A percentile compares a stretch with the other conserved stretches of the same genome.
phyloP scores from a whole-genome alignment of 108 stramenopile species.

The Skeletonema grethae region DNA sequence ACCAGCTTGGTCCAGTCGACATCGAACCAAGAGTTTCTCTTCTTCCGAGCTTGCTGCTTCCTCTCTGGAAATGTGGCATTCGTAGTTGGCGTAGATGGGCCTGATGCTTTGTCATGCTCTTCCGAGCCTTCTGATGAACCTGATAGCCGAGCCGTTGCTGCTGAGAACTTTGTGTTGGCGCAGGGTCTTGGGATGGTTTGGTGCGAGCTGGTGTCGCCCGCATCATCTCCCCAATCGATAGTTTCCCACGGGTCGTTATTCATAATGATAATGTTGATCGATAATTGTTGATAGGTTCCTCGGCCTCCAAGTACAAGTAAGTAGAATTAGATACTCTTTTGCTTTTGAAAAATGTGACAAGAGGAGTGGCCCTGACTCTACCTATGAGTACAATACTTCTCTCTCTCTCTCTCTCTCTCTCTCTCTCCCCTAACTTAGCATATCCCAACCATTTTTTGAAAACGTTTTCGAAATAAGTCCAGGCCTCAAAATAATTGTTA shows the following conservation, averaged over 20 bases:
- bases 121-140: neutral
- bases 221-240: slow-evolving; percentile 1
- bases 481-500: too few relatives aligned
- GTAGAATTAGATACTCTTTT: too few relatives aligned
- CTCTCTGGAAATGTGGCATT: neutral
- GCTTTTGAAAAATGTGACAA: too few relatives aligned
- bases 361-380: too few relatives aligned
- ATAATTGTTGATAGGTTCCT: too few relatives aligned
- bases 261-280: neutral
- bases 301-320: too few relatives aligned
- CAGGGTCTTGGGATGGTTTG: neutral
- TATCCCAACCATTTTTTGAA: too few relatives aligned
- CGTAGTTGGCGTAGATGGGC: neutral
- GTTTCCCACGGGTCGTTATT: neutral
- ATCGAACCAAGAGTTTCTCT: slow-evolving; percentile 1
- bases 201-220: neutral
- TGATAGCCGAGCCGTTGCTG: neutral
- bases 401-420: too few relatives aligned
- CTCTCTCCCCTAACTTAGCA: too few relatives aligned
- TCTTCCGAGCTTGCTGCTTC: neutral
- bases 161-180: neutral
- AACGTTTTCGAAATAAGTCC: too few relatives aligned
- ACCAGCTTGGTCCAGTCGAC: neutral
- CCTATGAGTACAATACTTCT: too few relatives aligned
- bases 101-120: neutral